Evolutionary conservation across 768 basidiomycete species (phyloP).

Genomic region (Lactifluus hygrophoroides): DNA sequence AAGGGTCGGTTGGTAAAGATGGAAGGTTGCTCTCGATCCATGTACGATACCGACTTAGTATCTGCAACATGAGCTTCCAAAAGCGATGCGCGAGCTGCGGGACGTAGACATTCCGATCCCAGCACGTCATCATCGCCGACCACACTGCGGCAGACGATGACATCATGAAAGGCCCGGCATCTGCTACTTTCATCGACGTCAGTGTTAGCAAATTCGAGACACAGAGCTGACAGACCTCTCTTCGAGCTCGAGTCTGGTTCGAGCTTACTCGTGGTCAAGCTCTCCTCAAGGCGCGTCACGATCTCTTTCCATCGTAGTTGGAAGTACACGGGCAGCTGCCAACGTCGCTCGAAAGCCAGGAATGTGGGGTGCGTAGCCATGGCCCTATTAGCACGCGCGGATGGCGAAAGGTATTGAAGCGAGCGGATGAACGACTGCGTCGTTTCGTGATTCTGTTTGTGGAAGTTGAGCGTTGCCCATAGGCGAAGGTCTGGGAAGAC

Average conservation of each 20-base stretch:
- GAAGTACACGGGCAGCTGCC: constrained; percentile 97
- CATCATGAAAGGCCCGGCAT: constrained; percentile 39
- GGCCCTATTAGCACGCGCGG: constrained; percentile 52
- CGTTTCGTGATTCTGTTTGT: constrained; percentile 67
- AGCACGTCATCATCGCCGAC: constrained; percentile 68
- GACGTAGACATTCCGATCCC: constrained; percentile 82
- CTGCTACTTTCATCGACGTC: constrained; percentile 9
- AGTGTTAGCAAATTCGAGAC: neutral
- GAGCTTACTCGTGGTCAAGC: constrained; percentile 38
- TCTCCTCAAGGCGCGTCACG: constrained; percentile 64
- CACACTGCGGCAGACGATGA: constrained; percentile 61
- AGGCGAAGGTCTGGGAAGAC: neutral
- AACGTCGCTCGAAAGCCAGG: constrained; percentile 66
- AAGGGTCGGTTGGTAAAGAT: constrained; percentile 30
- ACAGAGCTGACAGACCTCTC: constrained; percentile 30
- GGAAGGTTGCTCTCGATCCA: constrained; percentile 46
- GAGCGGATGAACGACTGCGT: constrained; percentile 76
- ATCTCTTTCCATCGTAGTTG: constrained; percentile 97
- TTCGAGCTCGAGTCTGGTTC: constrained; percentile 29
- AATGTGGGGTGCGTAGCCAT: constrained; percentile 72
- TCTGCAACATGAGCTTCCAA: constrained; percentile 90
- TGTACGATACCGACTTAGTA: constrained; percentile 27
- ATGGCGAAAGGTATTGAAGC: constrained; percentile 77
- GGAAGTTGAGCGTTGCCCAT: neutral
- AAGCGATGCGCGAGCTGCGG: constrained; percentile 77